Evolutionary conservation across 2,329 filamentous ascomycete genomes (phyloP).

Genomic region (Ophiocordyceps camponoti-saundersi): DNA sequence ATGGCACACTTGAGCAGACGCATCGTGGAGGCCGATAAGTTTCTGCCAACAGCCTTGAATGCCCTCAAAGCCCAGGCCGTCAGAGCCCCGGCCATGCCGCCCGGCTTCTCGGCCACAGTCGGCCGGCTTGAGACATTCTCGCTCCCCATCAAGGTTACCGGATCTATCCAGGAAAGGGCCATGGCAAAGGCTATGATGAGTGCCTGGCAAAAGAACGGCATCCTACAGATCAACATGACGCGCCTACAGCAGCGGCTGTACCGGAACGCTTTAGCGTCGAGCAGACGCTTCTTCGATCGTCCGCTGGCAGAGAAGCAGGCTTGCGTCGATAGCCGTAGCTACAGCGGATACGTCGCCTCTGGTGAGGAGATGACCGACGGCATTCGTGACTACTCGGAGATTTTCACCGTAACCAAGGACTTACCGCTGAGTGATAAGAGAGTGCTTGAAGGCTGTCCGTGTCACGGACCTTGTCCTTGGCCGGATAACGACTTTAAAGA

Average conservation of each 20-base stretch:
- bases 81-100: constrained; percentile 7
- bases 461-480: constrained; percentile 32
- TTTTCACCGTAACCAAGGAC: constrained; percentile 34
- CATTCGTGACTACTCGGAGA: constrained; percentile 32
- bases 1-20: neutral
- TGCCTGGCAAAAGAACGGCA: constrained; percentile 26
- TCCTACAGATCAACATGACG: constrained; percentile 26
- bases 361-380: constrained; percentile 30
- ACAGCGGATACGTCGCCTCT: constrained; percentile 29
- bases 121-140: constrained; percentile 21
- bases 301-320: constrained; percentile 19
- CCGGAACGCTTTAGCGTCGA: constrained; percentile 17
- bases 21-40: neutral
- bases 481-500: constrained; percentile 22
- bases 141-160: constrained; percentile 19
- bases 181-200: constrained; percentile 22
- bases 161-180: constrained; percentile 13
- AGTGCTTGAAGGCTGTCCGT: constrained; percentile 26
- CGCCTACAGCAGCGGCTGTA: constrained; percentile 16
- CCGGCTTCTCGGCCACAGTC: constrained; percentile 9
- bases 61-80: neutral
- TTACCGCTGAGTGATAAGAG: constrained; percentile 19
- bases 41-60: neutral
- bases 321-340: constrained; percentile 26
- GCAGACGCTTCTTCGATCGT: constrained; percentile 21